Evolutionary conservation across 345 rosid species (phyloP).

Genomic region (Sisymbrium irio): DNA sequence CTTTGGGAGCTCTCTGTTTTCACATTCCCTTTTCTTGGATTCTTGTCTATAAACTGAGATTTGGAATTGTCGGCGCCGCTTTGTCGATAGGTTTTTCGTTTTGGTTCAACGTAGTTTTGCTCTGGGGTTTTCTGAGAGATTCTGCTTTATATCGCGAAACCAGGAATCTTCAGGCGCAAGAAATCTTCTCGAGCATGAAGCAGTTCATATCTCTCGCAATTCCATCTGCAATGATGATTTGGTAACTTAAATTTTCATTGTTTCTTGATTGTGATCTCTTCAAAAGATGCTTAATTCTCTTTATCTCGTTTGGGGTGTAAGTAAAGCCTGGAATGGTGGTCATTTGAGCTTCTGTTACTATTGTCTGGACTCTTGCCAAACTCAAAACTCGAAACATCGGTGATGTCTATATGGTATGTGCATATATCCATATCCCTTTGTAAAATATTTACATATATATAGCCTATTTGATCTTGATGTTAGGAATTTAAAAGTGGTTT

Average conservation of each 20-base stretch:
- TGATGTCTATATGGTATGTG: slow-evolving; percentile 52
- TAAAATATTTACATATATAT: neutral
- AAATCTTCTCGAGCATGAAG: slow-evolving; percentile 28
- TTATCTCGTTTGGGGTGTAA: neutral
- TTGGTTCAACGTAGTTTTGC: slow-evolving; percentile 44
- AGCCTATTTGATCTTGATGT: no score
- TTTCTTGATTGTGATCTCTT: neutral
- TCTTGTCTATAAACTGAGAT: neutral
- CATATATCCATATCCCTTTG: neutral
- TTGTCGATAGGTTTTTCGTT: slow-evolving; percentile 33
- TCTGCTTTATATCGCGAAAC: slow-evolving; percentile 32
- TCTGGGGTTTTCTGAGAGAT: slow-evolving; percentile 34
- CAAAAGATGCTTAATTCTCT: neutral
- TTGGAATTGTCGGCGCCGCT: slow-evolving; percentile 43
- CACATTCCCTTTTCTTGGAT: slow-evolving; percentile 41
- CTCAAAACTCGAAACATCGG: slow-evolving; percentile 55
- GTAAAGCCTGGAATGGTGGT: slow-evolving; percentile 58
- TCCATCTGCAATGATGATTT: slow-evolving; percentile 56
- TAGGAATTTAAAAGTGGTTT: no score
- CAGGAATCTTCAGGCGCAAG: slow-evolving; percentile 2
- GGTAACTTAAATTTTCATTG: slow-evolving; percentile 34
- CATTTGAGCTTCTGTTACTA: slow-evolving; percentile 46
- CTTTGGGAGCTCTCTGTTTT: slow-evolving; percentile 36
- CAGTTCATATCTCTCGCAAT: slow-evolving; percentile 35
- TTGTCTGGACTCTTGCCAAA: slow-evolving; percentile 53